Conservation (phyloP, 805 yeast genomes). For the Candida sanyiensis region DNA sequence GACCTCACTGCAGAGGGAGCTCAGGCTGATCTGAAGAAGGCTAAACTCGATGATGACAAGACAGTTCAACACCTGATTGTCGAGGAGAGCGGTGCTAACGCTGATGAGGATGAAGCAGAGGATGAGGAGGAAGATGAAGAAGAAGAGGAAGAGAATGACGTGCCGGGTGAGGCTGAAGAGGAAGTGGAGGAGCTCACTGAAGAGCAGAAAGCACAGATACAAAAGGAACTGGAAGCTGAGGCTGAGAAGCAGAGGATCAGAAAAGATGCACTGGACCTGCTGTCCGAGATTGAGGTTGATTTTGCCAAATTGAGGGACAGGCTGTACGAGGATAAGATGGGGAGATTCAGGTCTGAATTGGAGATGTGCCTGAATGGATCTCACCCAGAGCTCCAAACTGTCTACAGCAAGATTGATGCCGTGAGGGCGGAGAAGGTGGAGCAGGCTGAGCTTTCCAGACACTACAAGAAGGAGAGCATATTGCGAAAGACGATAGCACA, state of each 20-base stretch:
- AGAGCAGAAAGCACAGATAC: conserved; percentile 20
- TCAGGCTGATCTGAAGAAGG: conserved; percentile 11
- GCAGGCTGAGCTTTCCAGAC: conserved; percentile 43
- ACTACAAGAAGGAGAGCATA: conserved; percentile 70
- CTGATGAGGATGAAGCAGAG: conserved; percentile 8
- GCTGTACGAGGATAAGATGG: conserved; percentile 76
- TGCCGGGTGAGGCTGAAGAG: conserved; percentile 19
- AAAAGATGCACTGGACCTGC: conserved; percentile 59
- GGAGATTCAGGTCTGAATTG: conserved; percentile 72
- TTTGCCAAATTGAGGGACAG: conserved; percentile 84
- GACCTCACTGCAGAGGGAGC: conserved; percentile 21
- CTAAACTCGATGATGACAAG: conserved; percentile 17
- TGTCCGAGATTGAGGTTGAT: conserved; percentile 75
- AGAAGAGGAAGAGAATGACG: conserved; percentile 17
- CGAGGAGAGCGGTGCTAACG: conserved; percentile 15
- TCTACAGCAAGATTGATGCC: conserved; percentile 63
- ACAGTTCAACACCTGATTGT: conserved; percentile 15
- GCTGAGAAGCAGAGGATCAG: conserved; percentile 37
- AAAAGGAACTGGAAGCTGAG: conserved; percentile 20
- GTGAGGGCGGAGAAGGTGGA: conserved; percentile 66
- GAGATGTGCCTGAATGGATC: conserved; percentile 83
- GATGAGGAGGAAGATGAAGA: conserved; percentile 16
- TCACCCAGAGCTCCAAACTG: conserved; percentile 82
- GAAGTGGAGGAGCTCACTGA: conserved; percentile 22
- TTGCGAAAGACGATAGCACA: conserved; percentile 75